Evolutionary conservation across 139 green algal species (phyloP).

Genomic region (Ostreobium quekettii): DNA sequence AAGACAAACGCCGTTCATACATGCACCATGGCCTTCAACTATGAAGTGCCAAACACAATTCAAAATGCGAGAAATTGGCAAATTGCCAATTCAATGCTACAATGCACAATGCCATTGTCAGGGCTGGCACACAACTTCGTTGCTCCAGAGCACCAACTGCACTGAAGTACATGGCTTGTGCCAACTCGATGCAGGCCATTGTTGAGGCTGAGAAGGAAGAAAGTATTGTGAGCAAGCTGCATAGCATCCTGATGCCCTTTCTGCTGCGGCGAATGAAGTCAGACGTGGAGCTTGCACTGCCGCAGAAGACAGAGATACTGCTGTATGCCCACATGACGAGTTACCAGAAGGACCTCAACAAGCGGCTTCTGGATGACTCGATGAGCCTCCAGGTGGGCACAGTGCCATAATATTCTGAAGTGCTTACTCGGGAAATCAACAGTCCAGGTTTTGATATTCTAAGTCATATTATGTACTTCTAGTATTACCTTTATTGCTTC

Average conservation of each 20-base stretch:
- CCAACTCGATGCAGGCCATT: slow-evolving; percentile 28
- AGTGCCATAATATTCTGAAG: too few species aligned
- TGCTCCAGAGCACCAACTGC: background rate
- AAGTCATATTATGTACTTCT: too few species aligned
- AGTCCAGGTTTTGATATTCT: too few species aligned
- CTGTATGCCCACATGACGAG: slow-evolving; percentile 78
- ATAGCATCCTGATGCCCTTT: slow-evolving; percentile 85
- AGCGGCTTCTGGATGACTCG: slow-evolving; percentile 62
- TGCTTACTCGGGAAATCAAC: too few species aligned
- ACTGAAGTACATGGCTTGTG: background rate
- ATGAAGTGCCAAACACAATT: too few species aligned
- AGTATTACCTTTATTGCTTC: too few species aligned
- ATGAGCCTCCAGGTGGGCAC: too few species aligned
- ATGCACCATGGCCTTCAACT: too few species aligned
- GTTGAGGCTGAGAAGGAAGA: slow-evolving; percentile 67
- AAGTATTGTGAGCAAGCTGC: slow-evolving; percentile 74
- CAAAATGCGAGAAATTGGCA: too few species aligned
- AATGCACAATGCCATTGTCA: background rate
- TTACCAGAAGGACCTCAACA: slow-evolving; percentile 65
- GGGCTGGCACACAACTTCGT: background rate
- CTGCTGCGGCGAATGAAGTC: slow-evolving; percentile 83
- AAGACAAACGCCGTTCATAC: too few species aligned
- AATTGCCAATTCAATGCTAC: background rate
- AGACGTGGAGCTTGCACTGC: slow-evolving; percentile 75
- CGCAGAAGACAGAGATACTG: slow-evolving; percentile 79